Evolutionary conservation across 2,329 filamentous ascomycete genomes (phyloP).

Genomic region (Ascomycota sp.): DNA sequence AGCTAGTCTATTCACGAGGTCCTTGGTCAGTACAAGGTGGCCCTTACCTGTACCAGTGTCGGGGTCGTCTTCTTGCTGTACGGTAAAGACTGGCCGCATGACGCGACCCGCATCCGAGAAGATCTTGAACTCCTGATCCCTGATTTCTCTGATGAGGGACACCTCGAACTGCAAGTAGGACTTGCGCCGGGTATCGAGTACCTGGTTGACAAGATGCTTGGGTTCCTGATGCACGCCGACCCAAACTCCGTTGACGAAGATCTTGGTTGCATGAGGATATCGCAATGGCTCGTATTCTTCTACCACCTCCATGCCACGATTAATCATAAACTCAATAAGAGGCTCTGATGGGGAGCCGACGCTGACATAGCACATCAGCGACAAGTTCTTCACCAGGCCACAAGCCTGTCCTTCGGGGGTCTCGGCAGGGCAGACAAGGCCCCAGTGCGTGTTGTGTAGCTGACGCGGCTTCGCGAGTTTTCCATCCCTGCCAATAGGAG

Average conservation of each 20-base stretch:
- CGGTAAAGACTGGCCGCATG: conserved; percentile 80
- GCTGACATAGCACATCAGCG: conserved; percentile 95
- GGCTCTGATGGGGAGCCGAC: conserved; percentile 82
- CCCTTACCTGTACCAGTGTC: conserved; percentile 41
- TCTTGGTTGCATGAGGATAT: conserved; percentile 85
- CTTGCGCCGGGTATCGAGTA: conserved; percentile 57
- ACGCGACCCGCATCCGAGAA: conserved; percentile 94
- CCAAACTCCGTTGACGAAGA: conserved; percentile 97
- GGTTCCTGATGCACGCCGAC: conserved; percentile 87
- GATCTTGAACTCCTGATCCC: conserved; percentile 94
- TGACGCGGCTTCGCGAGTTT: conserved; percentile 97
- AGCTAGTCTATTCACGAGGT: conserved; percentile 56
- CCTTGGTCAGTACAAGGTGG: conserved; percentile 62
- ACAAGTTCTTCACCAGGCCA: conserved; percentile 92
- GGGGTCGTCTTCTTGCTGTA: conserved; percentile 66
- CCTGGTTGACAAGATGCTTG: conserved; percentile 59
- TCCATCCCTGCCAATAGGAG: conserved; percentile 89
- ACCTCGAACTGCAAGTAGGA: conserved; percentile 81
- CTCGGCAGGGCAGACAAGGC: conserved; percentile 87
- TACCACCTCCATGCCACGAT: conserved; percentile 84
- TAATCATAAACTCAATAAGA: conserved; percentile 87
- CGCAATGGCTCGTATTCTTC: conserved; percentile 81
- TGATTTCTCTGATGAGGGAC: conserved; percentile 85
- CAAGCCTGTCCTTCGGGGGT: conserved; percentile 97
- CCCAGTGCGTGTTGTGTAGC: conserved; percentile 97